Evolutionary conservation across 305 asterid genomes (phyloP), one percentile per base, ranked within the genome.

Genomic region (Petunia hybrid): DNA sequence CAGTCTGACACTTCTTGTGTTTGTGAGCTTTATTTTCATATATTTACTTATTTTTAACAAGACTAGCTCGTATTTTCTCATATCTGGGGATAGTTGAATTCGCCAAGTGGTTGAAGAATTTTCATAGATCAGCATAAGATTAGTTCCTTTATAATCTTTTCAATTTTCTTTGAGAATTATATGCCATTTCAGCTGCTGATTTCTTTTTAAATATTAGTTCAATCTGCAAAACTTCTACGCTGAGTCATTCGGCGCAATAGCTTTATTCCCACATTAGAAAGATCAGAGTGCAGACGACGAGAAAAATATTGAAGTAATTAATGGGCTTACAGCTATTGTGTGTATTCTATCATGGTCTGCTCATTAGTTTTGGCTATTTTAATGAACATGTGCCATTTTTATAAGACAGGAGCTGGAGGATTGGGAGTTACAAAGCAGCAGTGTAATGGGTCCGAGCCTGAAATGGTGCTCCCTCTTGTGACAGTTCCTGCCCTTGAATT

Each of bases 401-500:
- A 8, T n/a, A 38, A 70, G 81, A 59, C 87, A 94, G 97, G 91
- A 84, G 77, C 92, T 83, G 85, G 86, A 81, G 87, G 85, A 67
- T 80, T 80, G 75, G 87, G 80, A 75, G 96, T 90, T 78, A 81
- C 83, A 68, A 95, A 91, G 83, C 97, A 86, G 84, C 93, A 86
- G 59, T 87, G 85, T 89, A 87, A 88, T 55, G 91, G 92, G 51
- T 68, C 88, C 1, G 96, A 92, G 83, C 85, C 89, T 48, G 97
- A 89, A 83, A 89, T 86, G 83, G 82, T 86, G 76, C 94, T 92
- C 43, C 97, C 99, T 36, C 94, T 91, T 2, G 97, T 88, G 43
- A 87, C 92, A 42, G 90, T 87, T 69, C 92, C 95, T 57, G 83
- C 92, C 56, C 79, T 92, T 0, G 97, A 86, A 78, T 91, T 86